Evolutionary conservation across 2,329 filamentous ascomycete species (phyloP).

Genomic region (Aspergillus sojae): DNA sequence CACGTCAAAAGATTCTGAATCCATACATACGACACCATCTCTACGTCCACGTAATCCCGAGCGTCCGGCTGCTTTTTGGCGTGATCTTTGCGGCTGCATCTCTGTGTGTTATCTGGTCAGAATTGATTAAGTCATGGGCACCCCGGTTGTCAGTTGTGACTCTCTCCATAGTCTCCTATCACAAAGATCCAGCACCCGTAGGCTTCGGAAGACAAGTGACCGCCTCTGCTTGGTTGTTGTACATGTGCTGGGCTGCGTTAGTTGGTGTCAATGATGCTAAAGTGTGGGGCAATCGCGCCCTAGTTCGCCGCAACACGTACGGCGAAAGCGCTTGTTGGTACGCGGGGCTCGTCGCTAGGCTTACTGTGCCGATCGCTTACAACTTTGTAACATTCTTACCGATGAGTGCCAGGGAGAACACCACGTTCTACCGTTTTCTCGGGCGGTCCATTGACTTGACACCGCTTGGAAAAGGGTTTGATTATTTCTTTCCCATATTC

Average conservation of each 20-base stretch:
- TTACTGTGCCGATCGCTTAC: slow-evolving; percentile 90
- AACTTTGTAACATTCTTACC: slow-evolving; percentile 94
- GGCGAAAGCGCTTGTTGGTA: slow-evolving; percentile 97
- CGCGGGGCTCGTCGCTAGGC: slow-evolving; percentile 83
- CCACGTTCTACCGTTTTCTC: slow-evolving; percentile 85
- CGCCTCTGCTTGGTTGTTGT: slow-evolving; percentile 85
- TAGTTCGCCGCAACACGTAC: slow-evolving; percentile 88
- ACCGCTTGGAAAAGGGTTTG: slow-evolving; percentile 78
- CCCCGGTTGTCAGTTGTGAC: slow-evolving; percentile 73
- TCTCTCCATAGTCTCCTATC: slow-evolving; percentile 66
- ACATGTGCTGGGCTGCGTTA: slow-evolving; percentile 92
- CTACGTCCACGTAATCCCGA: slow-evolving; percentile 74
- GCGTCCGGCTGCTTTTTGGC: slow-evolving; percentile 66
- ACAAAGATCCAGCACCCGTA: slow-evolving; percentile 71
- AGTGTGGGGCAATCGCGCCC: slow-evolving; percentile 93
- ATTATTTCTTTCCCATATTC: slow-evolving; percentile 84
- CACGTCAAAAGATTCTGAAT: slow-evolving; percentile 65
- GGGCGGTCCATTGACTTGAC: slow-evolving; percentile 83
- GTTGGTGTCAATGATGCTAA: slow-evolving; percentile 89
- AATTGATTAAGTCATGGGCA: slow-evolving; percentile 81
- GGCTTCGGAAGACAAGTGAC: slow-evolving; percentile 85
- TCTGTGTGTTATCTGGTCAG: slow-evolving; percentile 85
- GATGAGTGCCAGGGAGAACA: slow-evolving; percentile 69
- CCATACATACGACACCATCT: slow-evolving; percentile 81
- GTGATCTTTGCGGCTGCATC: slow-evolving; percentile 73